Base-by-base conservation (phyloP, 805 yeast species). In the Maudiozyma saulgeensis region DNA sequence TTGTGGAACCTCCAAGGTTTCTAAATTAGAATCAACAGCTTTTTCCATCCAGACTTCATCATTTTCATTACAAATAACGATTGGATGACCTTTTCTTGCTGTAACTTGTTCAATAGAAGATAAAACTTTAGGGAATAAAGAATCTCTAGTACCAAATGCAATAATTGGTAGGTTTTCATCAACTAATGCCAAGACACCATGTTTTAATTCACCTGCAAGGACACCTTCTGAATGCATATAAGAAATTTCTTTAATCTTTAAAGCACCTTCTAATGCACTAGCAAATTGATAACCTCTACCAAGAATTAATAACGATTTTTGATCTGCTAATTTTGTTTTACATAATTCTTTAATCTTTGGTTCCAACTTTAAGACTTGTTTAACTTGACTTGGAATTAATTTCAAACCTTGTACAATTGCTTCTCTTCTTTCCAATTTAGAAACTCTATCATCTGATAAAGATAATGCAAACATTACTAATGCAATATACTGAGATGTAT, bases 191-290 rank as follows among this genome's bases (percentile, higher is more conserved):
- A 93, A 79, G 32, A 88, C 96, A 72, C 99, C 99, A 67, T 93
- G 99, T 70, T 93, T 93, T 71, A 93, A 81, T 72, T 93, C 99
- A 68, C 99, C 99, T 21, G 99, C 99, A 56, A 93, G 81, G 48
- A 93, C 96, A 75, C 99, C 99, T 74, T 93, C 99, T 19, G 97
- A 88, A 69, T 93, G 99, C 88, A 93, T 93, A 69, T 93, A 93
- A 2, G 98, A 91, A 54, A 93, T 93, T 71, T 93, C 99, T 73
- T 93, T 93, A 67, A 93, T 91, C 74, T 93, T 93, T 63, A 93
- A 79, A 12, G 99, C 99, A 66, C 99, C 99, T 73, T 93, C 99
- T 61, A 93, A 77, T 23, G 99, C 98, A 55, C 96, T 83, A 13
- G 99, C 99, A 68, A 78, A 84, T 73, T 93, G 99, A 72, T 87